Conservation (phyloP, 192 early-diverging fungal species). For the Mortierella alpina region DNA sequence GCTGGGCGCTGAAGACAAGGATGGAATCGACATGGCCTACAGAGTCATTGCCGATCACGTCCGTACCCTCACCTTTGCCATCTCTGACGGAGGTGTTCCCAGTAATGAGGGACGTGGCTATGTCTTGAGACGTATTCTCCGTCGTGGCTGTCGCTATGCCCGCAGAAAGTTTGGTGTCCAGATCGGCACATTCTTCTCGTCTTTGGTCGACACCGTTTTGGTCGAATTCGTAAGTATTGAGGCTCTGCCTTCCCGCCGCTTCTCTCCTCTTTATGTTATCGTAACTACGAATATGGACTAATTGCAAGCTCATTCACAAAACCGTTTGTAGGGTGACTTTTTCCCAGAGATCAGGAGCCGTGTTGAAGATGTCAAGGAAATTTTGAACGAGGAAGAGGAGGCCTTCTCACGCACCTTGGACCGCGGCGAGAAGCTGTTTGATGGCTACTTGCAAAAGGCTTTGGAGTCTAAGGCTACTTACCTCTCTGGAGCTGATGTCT, state of each 20-base stretch:
- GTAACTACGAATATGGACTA: neutral
- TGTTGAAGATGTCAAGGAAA: slow-evolving; percentile 90
- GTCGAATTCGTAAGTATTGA: slow-evolving; percentile 79
- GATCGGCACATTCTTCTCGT: slow-evolving; percentile 94
- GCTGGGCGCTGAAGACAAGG: slow-evolving; percentile 89
- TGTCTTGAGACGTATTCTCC: slow-evolving; percentile 94
- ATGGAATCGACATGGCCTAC: slow-evolving; percentile 98
- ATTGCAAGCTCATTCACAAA: neutral
- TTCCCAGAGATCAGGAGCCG: slow-evolving; percentile 90
- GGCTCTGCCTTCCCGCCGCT: neutral
- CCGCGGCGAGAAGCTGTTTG: slow-evolving; percentile 95
- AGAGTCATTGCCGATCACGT: slow-evolving; percentile 98
- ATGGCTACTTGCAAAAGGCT: slow-evolving; percentile 74
- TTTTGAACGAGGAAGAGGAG: slow-evolving; percentile 95
- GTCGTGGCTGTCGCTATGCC: slow-evolving; percentile 94
- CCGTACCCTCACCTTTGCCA: slow-evolving; percentile 95
- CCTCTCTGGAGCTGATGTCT: slow-evolving; percentile 90
- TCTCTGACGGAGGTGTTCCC: slow-evolving; percentile 95
- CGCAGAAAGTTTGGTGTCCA: slow-evolving; percentile 91
- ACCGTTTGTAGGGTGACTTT: slow-evolving; percentile 72
- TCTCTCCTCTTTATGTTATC: neutral
- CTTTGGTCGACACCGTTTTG: slow-evolving; percentile 92
- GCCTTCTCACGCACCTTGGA: slow-evolving; percentile 97
- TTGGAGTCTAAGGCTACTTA: slow-evolving; percentile 68
- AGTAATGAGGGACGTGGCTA: slow-evolving; percentile 99